A percentile compares a stretch with the other conserved stretches of the same genome.
phyloP scores from a whole-genome alignment of 2,329 filamentous ascomycete genomes.

The Aureobasidium sp. region DNA sequence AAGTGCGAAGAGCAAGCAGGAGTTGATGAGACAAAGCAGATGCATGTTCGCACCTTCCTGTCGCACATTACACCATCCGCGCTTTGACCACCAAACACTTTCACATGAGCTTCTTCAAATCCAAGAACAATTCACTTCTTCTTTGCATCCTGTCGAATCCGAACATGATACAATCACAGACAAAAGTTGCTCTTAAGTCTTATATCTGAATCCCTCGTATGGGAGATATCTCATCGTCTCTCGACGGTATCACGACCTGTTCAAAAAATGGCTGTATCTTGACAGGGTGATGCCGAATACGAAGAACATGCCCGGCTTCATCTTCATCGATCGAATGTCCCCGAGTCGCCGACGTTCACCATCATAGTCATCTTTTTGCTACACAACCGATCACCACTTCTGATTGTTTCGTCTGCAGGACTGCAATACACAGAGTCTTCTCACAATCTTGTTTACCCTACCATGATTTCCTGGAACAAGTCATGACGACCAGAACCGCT shows the following conservation, averaged over 20 bases:
- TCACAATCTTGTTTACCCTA: background rate
- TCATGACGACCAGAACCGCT: background rate
- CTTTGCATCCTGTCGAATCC: too few species aligned
- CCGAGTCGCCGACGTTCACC: slow-evolving; percentile 8
- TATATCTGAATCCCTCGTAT: too few species aligned
- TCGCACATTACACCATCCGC: background rate
- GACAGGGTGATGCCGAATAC: background rate
- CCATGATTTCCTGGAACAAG: background rate
- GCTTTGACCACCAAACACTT: background rate
- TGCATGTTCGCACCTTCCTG: background rate
- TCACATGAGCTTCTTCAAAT: background rate
- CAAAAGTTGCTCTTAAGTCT: too few species aligned
- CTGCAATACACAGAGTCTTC: background rate
- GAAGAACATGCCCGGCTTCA: background rate
- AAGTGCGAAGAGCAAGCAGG: background rate
- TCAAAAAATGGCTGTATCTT: too few species aligned
- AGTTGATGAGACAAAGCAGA: background rate
- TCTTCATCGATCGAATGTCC: background rate
- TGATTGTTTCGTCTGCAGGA: background rate
- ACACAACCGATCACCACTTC: background rate
- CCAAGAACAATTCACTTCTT: too few species aligned
- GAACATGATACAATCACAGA: too few species aligned
- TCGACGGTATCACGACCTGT: too few species aligned
- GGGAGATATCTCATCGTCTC: too few species aligned
- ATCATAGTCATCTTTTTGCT: background rate